Base-by-base conservation (phyloP, 495 filamentous ascomycete species). In the Hypoxylon rickii region DNA sequence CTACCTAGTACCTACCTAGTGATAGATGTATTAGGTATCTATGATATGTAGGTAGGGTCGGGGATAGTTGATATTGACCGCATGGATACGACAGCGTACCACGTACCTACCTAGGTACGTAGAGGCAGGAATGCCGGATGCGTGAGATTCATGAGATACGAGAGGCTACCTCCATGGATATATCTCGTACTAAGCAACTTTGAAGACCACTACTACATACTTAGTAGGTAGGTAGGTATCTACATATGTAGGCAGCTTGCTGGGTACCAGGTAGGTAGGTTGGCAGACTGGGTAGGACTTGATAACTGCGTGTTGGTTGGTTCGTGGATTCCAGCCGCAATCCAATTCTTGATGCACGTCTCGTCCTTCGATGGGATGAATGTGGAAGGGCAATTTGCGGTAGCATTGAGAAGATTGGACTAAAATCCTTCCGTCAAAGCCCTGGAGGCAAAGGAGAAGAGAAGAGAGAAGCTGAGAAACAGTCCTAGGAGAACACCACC, bases 41-140 rank as follows among this genome's bases (percentile, higher is more conserved):
- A n/a, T n/a, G n/a, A n/a, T n/a, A n/a, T 45, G 18, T 39, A 8
- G 41, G 22, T 40, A 48, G 44, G 42, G 51, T 32, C 24, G 18
- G 52, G 39, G 34, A 41, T 22, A 38, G 34, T 51, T 40, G 58
- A 52, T 56, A 56, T 56, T 37, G n/a, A 52, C 52, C 41, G 36
- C 60, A 51, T 55, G 44, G 50, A 49, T 59, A 44, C 26, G 49
- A 50, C 60, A 42, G 54, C 48, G 26, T 34, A n/a, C n/a, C n/a
- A n/a, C n/a, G n/a, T n/a, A n/a, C n/a, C n/a, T n/a, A n/a, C n/a
- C n/a, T n/a, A n/a, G n/a, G n/a, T n/a, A n/a, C n/a, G n/a, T n/a
- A n/a, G n/a, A n/a, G n/a, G n/a, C n/a, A 59, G 45, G 37, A 54
- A 59, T 46, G 32, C 60, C 55, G 31, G 44, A 64, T 54, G 53